Base-by-base conservation (phyloP, 1,284 basidiomycete genomes). In the Cryptococcus sp. region DNA sequence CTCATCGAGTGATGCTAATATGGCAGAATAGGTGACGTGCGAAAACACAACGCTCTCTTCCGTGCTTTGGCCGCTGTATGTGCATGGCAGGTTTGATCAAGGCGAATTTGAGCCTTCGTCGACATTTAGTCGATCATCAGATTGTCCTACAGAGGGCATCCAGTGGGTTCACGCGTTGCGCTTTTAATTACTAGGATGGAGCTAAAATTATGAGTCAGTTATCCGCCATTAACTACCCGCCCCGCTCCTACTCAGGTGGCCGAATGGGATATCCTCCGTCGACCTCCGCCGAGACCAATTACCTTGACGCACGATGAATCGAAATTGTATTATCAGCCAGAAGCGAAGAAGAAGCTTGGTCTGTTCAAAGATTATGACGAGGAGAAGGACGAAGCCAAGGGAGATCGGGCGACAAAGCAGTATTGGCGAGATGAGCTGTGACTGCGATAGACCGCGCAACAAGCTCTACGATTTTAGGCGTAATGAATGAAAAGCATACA, bases 101-200 rank as follows among this genome's bases (percentile, higher is more conserved):
- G 70, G 61, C 1, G 34, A 57, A 7, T 75, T 76, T 53, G 59
- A 63, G 5, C 56, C 75, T 16, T 64, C 72, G 5, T 29, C 39
- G 1, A 44, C 34, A 1, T 61, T 51, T 13, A 26, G 54, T 2
- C 47, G 26, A 17, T 5, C 34, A 22, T 68, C 68, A 10, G 73
- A 66, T 49, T 79, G 77, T 55, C 77, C 77, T 1, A 19, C 47
- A 0, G 75, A 76, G 17, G 76, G 76, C 4, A 77, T 78, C 49
- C 52, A 69, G 72, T 77, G 52, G 58, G 74, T 65, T 3, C 22
- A 16, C 16, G 19, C 7, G 11, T n/a, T 5, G 11, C 15, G 23
- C 40, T 19, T 50, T 15, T 26, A 17, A 8, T 46, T 5, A 20
- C 22, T 17, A 34, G 11, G 41, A 20, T 46, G 22, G 37, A 3